phyloP scores from a whole-genome alignment of 2,329 filamentous ascomycete genomes.

The Ophiocordyceps camponoti-rufipedis region DNA sequence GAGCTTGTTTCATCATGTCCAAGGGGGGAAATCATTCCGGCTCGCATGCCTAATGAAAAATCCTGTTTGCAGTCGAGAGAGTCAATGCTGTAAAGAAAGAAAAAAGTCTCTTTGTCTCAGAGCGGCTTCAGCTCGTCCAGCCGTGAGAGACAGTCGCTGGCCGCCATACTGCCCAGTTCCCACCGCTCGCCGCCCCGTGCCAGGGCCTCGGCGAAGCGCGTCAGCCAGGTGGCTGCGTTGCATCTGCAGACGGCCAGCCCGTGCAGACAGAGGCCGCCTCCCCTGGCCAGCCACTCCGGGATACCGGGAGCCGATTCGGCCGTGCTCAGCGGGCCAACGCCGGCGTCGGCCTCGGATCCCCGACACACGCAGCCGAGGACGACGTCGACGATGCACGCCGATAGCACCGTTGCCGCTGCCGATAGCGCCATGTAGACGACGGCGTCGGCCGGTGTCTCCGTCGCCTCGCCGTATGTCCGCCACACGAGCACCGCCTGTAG shows the following conservation, averaged over 20 bases:
- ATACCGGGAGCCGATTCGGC: slow-evolving; percentile 10
- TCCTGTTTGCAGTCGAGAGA: background rate
- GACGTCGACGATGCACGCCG: slow-evolving; percentile 15
- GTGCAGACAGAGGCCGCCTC: slow-evolving; percentile 1
- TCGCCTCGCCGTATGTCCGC: slow-evolving; percentile 7
- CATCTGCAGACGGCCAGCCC: slow-evolving; percentile 5
- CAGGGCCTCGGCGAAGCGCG: slow-evolving; percentile 4
- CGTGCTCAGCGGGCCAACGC: slow-evolving; percentile 6
- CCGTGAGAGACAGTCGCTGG: slow-evolving; percentile 2
- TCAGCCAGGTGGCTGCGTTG: slow-evolving; percentile 2
- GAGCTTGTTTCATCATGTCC: too few relatives aligned
- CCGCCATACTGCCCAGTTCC: slow-evolving; percentile 4
- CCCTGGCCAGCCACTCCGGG: slow-evolving; percentile 11
- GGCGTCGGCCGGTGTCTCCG: slow-evolving; percentile 11
- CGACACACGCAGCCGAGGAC: slow-evolving; percentile 11
- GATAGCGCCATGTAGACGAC: slow-evolving; percentile 15
- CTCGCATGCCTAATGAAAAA: background rate
- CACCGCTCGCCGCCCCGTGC: slow-evolving; percentile 4
- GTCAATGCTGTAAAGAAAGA: background rate
- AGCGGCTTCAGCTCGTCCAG: background rate
- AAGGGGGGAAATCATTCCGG: background rate
- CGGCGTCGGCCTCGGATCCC: slow-evolving; percentile 8
- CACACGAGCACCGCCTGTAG: slow-evolving; percentile 16
- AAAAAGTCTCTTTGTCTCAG: background rate
- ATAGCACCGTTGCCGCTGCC: slow-evolving; percentile 14